These are phyloP conservation scores for Phytophthora palmivora DNA, from an alignment of 352 stramenopile species.

Conservation along the genomic window DNA sequence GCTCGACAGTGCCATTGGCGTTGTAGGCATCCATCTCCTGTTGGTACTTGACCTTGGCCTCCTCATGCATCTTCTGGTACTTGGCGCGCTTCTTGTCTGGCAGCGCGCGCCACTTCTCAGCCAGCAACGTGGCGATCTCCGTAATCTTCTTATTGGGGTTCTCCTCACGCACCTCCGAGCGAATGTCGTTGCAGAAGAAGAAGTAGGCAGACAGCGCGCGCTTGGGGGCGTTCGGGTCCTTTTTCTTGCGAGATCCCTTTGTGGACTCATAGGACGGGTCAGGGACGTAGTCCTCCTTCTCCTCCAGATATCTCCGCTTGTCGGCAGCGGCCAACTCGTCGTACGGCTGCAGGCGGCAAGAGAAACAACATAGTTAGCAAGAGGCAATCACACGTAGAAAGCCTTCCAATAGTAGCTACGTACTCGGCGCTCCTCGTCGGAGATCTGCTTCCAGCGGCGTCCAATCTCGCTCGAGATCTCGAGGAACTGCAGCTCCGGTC, in stretches of 20 bases:
- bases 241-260: conserved; percentile 84
- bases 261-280: conserved; percentile 81
- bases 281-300: conserved; percentile 91
- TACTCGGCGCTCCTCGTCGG: conserved; percentile 67
- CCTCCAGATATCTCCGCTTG: conserved; percentile 88
- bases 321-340: conserved; percentile 85
- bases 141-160: conserved; percentile 96
- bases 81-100: conserved; percentile 93
- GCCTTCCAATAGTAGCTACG: conserved; percentile 4
- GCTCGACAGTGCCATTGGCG: conserved; percentile 39
- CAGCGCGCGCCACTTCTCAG: conserved; percentile 88
- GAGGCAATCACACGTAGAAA: conserved; percentile 4
- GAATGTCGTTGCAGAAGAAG: conserved; percentile 96
- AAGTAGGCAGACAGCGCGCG: conserved; percentile 95
- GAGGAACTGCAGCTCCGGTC: conserved; percentile 86
- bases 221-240: conserved; percentile 95
- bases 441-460: conserved; percentile 82
- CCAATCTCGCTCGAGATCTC: conserved; percentile 90
- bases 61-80: conserved; percentile 89
- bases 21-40: conserved; percentile 93
- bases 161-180: conserved; percentile 88
- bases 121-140: conserved; percentile 88
- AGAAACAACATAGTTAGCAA: conserved; percentile 4
- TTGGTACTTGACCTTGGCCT: conserved; percentile 90
- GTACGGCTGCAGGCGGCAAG: conserved; percentile 62